phyloP scores from a whole-genome alignment of 2,329 filamentous ascomycete genomes.

The Monascus ruber region DNA sequence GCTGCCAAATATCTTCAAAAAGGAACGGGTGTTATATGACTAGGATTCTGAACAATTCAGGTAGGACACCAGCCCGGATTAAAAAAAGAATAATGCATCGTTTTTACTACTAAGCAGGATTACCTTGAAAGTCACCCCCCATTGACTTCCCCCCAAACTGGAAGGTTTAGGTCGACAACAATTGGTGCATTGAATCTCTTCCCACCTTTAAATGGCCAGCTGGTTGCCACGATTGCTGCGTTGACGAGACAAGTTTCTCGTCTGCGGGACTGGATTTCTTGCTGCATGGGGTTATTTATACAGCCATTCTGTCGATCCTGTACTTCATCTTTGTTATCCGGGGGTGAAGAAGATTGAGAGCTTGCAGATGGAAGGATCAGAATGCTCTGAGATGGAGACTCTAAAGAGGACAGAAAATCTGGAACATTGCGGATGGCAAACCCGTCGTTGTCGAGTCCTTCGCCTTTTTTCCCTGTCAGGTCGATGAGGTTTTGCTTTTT shows the following conservation, averaged over 20 bases:
- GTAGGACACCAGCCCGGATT: too few relatives aligned
- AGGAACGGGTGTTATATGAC: too few relatives aligned
- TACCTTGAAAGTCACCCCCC: too few relatives aligned
- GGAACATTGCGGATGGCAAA: slow-evolving; percentile 3
- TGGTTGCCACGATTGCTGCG: slow-evolving; percentile 60
- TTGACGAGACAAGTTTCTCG: slow-evolving; percentile 70
- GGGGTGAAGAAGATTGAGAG: too few relatives aligned
- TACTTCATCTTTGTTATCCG: slow-evolving; percentile 5
- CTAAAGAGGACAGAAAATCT: slow-evolving; percentile 1
- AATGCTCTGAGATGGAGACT: not conserved
- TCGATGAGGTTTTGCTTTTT: slow-evolving; percentile 46
- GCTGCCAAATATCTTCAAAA: too few relatives aligned
- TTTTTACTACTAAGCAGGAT: too few relatives aligned
- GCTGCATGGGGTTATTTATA: slow-evolving; percentile 5
- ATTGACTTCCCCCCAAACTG: slow-evolving; percentile 25
- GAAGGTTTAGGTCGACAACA: slow-evolving; percentile 69
- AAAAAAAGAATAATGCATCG: too few relatives aligned
- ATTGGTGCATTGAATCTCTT: slow-evolving; percentile 67
- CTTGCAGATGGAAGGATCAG: too few relatives aligned
- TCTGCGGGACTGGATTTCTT: slow-evolving; percentile 24
- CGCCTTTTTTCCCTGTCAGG: slow-evolving; percentile 33
- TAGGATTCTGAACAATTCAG: too few relatives aligned
- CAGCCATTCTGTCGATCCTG: slow-evolving; percentile 2
- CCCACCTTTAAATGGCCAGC: slow-evolving; percentile 49
- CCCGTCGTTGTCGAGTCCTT: slow-evolving; percentile 21